Base-by-base conservation (phyloP, 768 basidiomycete genomes). In the Neoboletus magnificus region DNA sequence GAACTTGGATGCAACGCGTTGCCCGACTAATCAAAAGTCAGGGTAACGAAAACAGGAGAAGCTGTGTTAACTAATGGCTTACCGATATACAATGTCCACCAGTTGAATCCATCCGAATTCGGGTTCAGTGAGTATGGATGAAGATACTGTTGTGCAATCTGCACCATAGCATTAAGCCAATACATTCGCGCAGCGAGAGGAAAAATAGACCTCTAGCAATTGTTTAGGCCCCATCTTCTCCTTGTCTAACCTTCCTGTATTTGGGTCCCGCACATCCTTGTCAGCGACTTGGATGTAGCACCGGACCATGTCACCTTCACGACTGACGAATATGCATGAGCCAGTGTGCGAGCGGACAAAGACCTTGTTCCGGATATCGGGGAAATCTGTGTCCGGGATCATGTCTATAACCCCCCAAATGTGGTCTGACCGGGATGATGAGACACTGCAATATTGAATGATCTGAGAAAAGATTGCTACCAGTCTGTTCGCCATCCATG, bases 401-500 rank as follows among this genome's bases (percentile, higher is more conserved):
- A 76, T 71, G 65, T 83, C 77, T 33, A 78, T 52, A 6, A 78
- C 77, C 9, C 78, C 77, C 77, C 77, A 78, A 22, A 76, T 65
- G 37, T 62, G 72, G 50, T 77, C 75, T 77, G 43, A 13, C 16
- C 2, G 25, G 43, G 20, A 44, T n/a, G 2, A 23, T 64, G 12
- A 58, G 35, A 20, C 27, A 18, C 8, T 0, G 7, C 5, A 29
- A 42, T 22, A 5, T 25, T 16, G 25, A 16, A 9, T 13, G 9
- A 35, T 33, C 2, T 1, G 8, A 37, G 15, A 11, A 9, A 11
- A 29, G 10, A 4, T 55, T 54, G 52, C 60, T 55, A 70, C 79
- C 77, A 11, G 67, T 78, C 57, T 89, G 85, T 66, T 91, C 88
- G 8, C 91, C 91, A 56, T 90, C 82, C 87, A 92, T 87, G 5